Evolutionary conservation across 2,329 filamentous ascomycete genomes (phyloP).

Genomic region (Ceratocystiopsis minuta): DNA sequence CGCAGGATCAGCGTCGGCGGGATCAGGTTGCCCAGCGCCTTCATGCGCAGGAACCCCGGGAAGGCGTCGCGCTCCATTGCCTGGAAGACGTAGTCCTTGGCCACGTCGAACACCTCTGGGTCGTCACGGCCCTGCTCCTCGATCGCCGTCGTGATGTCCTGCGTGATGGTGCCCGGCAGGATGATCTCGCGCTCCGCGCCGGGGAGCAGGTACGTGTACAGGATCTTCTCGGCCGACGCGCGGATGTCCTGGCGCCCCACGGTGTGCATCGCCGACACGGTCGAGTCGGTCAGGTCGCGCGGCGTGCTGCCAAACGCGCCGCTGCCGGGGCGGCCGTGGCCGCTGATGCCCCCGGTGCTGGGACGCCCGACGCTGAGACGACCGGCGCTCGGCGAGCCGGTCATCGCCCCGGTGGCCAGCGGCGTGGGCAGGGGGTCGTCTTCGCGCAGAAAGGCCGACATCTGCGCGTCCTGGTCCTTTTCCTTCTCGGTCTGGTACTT

Average conservation of each 20-base stretch:
- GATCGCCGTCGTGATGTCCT: constrained; percentile 71
- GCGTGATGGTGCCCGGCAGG: constrained; percentile 70
- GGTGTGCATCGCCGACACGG: constrained; percentile 56
- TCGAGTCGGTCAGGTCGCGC: constrained; percentile 51
- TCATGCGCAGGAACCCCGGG: constrained; percentile 84
- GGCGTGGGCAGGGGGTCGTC: constrained; percentile 18
- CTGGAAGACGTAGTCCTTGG: constrained; percentile 98
- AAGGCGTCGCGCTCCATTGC: constrained; percentile 99
- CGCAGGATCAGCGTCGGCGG: constrained; percentile 76
- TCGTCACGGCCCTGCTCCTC: constrained; percentile 87
- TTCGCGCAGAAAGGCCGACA: constrained; percentile 75
- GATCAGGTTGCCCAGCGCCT: constrained; percentile 88
- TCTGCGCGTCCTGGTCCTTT: constrained; percentile 67
- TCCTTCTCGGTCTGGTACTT: constrained; percentile 52
- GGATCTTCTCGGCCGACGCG: constrained; percentile 88
- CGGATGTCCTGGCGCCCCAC: constrained; percentile 81
- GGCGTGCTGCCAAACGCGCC: constrained; percentile 38
- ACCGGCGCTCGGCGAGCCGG: too few species aligned
- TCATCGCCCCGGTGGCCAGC: too few species aligned
- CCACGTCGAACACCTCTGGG: constrained; percentile 89
- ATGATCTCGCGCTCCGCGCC: constrained; percentile 95
- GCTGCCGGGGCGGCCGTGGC: constrained; percentile 19
- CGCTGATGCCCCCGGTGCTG: too few species aligned
- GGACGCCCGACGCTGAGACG: too few species aligned
- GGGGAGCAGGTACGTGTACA: constrained; percentile 92